Percentiles rank a stretch among this genome's conserved stretches.
These are phyloP conservation scores for Blumeria hordei DNA, from an alignment of 2,329 filamentous ascomycete species.

Conservation along the genomic window DNA sequence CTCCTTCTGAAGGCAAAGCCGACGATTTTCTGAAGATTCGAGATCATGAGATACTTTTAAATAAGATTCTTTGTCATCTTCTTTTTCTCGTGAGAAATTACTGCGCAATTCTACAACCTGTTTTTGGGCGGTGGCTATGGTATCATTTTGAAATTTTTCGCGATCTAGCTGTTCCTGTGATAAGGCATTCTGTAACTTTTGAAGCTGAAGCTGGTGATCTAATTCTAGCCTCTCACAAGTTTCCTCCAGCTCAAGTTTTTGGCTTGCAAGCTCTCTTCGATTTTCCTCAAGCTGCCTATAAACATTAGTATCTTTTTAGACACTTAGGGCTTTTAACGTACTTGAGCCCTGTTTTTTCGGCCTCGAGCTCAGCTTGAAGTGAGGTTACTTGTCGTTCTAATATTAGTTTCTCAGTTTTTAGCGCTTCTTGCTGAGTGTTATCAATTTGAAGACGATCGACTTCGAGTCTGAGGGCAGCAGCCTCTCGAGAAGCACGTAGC, in stretches of 20 bases:
- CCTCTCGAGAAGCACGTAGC: slow-evolving; percentile 31
- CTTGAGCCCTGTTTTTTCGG: slow-evolving; percentile 47
- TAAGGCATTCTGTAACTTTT: slow-evolving; percentile 14
- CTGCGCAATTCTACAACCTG: slow-evolving; percentile 14
- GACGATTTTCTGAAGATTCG: slow-evolving; percentile 35
- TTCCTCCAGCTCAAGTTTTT: slow-evolving; percentile 21
- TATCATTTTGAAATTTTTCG: slow-evolving; percentile 10
- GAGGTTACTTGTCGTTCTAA: slow-evolving; percentile 56
- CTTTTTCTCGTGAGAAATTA: slow-evolving; percentile 19
- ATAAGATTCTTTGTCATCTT: slow-evolving; percentile 18
- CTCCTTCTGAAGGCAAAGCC: slow-evolving; percentile 43
- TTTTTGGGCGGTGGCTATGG: slow-evolving; percentile 13
- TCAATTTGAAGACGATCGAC: slow-evolving; percentile 36
- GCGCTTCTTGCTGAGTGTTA: slow-evolving; percentile 33
- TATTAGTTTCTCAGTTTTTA: slow-evolving; percentile 56
- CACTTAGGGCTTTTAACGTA: slow-evolving; percentile 18
- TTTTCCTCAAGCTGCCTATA: slow-evolving; percentile 19
- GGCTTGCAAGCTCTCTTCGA: slow-evolving; percentile 15
- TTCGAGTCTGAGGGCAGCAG: slow-evolving; percentile 33
- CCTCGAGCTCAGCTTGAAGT: slow-evolving; percentile 59
- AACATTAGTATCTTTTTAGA: slow-evolving; percentile 18
- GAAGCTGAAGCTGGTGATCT: slow-evolving; percentile 9
- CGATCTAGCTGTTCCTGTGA: slow-evolving; percentile 16
- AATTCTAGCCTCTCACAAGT: background rate
- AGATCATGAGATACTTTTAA: slow-evolving; percentile 20